phyloP scores from a whole-genome alignment of 176 grass and related monocot genomes.

The Lolium perenne region DNA sequence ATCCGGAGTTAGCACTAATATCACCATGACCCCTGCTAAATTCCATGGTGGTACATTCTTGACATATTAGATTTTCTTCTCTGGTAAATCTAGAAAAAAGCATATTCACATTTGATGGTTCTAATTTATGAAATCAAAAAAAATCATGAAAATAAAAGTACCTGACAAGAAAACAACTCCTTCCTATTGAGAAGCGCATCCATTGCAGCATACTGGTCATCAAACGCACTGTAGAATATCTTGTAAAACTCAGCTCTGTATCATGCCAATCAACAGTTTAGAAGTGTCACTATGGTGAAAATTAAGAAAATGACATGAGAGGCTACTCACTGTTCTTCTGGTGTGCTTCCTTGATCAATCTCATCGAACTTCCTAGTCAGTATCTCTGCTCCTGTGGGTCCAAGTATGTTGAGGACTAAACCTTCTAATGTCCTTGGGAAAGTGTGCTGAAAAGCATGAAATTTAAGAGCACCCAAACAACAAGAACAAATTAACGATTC shows the following conservation, averaged over 20 bases:
- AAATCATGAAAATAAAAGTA: constrained; percentile 32
- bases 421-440: constrained; percentile 90
- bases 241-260: constrained; percentile 75
- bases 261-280: constrained; percentile 28
- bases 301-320: constrained; percentile 25
- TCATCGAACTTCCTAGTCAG: constrained; percentile 95
- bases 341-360: constrained; percentile 74
- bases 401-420: constrained; percentile 78
- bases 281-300: neutral
- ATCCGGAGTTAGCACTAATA: neutral
- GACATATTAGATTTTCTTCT: neutral
- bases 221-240: constrained; percentile 80
- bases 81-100: neutral
- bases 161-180: constrained; percentile 89
- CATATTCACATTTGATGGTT: neutral
- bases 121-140: constrained; percentile 28
- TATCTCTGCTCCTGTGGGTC: constrained; percentile 88
- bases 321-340: constrained; percentile 75
- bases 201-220: constrained; percentile 86
- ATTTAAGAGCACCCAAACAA: neutral
- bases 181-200: constrained; percentile 80
- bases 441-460: constrained; percentile 59
- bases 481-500: constrained; percentile 5
- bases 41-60: neutral
- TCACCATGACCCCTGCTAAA: neutral